Base-by-base conservation (phyloP, 208 protist species). In the Naegleria lovaniensis region DNA sequence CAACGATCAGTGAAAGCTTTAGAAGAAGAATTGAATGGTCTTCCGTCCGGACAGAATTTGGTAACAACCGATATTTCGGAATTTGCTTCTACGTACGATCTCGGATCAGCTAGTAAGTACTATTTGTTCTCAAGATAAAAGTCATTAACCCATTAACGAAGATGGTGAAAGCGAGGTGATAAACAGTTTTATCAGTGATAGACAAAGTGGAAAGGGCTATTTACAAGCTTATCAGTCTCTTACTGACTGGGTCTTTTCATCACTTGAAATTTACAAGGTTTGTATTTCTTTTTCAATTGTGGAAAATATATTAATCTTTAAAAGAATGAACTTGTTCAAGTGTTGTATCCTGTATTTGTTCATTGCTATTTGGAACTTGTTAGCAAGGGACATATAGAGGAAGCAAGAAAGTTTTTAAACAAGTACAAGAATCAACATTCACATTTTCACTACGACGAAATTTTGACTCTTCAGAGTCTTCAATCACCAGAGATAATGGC, bases 321-420 rank as follows among this genome's bases (percentile, higher is more conserved):
- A 58, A 25, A 90, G 55, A 87, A 85, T 59, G 89, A 90, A 87
- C 4, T 90, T 5, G 59, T 90, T 48, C 83, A 88, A 88, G 55
- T 90, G 25, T 90, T 90, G 9, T 90, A 90, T 48, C 89, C 89
- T 83, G 43, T 90, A 0, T 90, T 90, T 43, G 55, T 90, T 40
- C 89, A 90, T 40, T 90, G 55, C 79, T 90, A 88, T 83, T 67
- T 90, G 19, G 89, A 90, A 75, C 19, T 90, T 9, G 36, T 90
- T 15, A 11, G 0, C 11, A 90, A 87, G 25, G 55, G 48, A 38
- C 59, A 48, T 43, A 75, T 22, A 29, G 55, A 90, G 6, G 85
- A 89, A 89, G 41, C 85, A 40, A 67, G 48, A 67, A 67, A 89
- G 25, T 89, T 89, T 29, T 89, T 89, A 25, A 67, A 39, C 19